Evolutionary conservation across 1,139 yeast genomes (phyloP).

Genomic region (Blastobotrys aristatus): DNA sequence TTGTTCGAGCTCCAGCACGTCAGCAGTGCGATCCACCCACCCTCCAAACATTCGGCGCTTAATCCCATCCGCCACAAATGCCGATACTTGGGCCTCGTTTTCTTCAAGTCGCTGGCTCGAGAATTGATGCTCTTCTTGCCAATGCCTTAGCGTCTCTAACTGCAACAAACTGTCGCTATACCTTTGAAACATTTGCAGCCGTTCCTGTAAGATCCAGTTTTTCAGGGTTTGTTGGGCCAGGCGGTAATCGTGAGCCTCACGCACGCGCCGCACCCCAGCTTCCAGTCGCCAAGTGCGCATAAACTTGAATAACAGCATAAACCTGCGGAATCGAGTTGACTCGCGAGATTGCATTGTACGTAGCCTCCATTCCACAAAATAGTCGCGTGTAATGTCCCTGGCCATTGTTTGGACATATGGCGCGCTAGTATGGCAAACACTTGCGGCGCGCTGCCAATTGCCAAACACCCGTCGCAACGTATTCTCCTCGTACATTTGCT

Average conservation of each 20-base stretch:
- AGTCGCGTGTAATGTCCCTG: neutral
- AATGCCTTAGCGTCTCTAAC: neutral
- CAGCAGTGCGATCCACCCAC: constrained; percentile 1
- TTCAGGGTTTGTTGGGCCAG: constrained; percentile 14
- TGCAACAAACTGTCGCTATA: constrained; percentile 12
- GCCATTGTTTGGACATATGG: neutral
- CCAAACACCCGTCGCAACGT: constrained; percentile 5
- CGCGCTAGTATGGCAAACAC: neutral
- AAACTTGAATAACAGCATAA: constrained; percentile 16
- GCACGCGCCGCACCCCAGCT: constrained; percentile 10
- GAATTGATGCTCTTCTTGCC: neutral
- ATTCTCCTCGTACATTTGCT: constrained; percentile 8
- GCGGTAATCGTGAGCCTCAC: neutral
- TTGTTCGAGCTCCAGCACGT: neutral
- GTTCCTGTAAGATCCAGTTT: constrained; percentile 21
- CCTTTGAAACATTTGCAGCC: constrained; percentile 16
- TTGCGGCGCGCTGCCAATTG: constrained; percentile 7
- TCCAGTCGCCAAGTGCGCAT: constrained; percentile 20
- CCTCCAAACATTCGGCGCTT: neutral
- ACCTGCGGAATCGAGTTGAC: constrained; percentile 21
- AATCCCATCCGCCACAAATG: neutral
- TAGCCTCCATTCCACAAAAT: constrained; percentile 19
- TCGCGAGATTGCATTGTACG: constrained; percentile 17
- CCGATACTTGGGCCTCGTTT: neutral
- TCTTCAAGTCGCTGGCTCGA: neutral